Evolutionary conservation across 345 rosid species (phyloP).

Genomic region (Moricandia arvensis): DNA sequence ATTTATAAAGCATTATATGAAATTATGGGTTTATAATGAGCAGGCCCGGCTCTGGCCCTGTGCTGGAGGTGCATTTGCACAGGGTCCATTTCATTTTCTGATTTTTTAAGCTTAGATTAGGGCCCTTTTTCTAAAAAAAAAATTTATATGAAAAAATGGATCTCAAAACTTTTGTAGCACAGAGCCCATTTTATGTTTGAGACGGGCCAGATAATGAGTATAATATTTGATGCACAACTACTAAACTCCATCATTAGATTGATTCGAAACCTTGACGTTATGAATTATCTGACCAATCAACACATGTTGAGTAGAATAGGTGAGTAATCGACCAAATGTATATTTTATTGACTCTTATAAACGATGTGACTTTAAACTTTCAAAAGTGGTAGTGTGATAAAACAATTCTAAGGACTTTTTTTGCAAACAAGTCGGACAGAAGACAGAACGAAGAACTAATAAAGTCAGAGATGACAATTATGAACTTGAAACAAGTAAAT

Average conservation of each 20-base stretch:
- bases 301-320: constrained; percentile 18
- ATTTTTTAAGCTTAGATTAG: too few species aligned
- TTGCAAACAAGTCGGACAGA: neutral
- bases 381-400: neutral
- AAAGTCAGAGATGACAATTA: neutral
- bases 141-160: too few species aligned
- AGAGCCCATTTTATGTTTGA: too few species aligned
- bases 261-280: neutral
- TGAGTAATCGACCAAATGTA: constrained; percentile 27
- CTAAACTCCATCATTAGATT: neutral
- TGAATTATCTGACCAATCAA: neutral
- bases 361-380: constrained; percentile 10
- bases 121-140: too few species aligned
- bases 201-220: too few species aligned
- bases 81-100: too few species aligned
- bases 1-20: neutral
- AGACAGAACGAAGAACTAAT: neutral
- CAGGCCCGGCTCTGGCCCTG: too few species aligned
- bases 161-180: too few species aligned
- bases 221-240: neutral
- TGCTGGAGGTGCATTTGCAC: too few species aligned
- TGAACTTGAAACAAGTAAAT: neutral
- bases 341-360: constrained; percentile 23
- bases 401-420: neutral
- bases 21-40: neutral